These are phyloP conservation scores for Aspergillus luchuensis DNA, from an alignment of 2,329 filamentous ascomycete genomes.

Conservation along the genomic window DNA sequence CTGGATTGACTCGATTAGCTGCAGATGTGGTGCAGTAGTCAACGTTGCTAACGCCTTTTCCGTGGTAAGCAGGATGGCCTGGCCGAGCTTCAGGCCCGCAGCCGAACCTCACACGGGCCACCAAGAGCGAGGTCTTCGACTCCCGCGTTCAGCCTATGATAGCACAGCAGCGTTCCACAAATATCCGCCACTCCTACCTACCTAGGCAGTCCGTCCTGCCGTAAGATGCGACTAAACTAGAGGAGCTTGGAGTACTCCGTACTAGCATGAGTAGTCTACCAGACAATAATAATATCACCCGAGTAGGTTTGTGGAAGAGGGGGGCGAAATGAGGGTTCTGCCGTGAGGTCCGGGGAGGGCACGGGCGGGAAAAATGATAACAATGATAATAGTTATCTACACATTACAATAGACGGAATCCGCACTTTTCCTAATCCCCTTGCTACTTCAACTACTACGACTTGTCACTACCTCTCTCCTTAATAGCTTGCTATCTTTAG, in stretches of 20 bases:
- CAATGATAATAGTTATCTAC: too few species aligned
- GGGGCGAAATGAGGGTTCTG: too few species aligned
- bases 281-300: not conserved
- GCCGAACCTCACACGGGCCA: not conserved
- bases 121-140: not conserved
- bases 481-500: too few species aligned
- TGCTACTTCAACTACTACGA: too few species aligned
- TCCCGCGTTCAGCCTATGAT: constrained; percentile 1
- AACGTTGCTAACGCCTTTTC: constrained; percentile 11
- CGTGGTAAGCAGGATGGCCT: constrained; percentile 10
- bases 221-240: not conserved
- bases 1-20: constrained; percentile 16
- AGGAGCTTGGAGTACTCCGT: not conserved
- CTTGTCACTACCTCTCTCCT: too few species aligned
- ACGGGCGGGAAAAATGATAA: too few species aligned
- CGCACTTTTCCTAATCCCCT: too few species aligned
- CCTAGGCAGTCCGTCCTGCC: not conserved
- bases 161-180: not conserved
- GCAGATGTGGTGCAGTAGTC: constrained; percentile 15
- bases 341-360: too few species aligned
- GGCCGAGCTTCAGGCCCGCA: constrained; percentile 11
- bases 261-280: not conserved
- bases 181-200: not conserved
- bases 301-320: too few species aligned
- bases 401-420: too few species aligned